Conservation (phyloP, 129 eudicot species). For the Oenanthe sinensis region DNA sequence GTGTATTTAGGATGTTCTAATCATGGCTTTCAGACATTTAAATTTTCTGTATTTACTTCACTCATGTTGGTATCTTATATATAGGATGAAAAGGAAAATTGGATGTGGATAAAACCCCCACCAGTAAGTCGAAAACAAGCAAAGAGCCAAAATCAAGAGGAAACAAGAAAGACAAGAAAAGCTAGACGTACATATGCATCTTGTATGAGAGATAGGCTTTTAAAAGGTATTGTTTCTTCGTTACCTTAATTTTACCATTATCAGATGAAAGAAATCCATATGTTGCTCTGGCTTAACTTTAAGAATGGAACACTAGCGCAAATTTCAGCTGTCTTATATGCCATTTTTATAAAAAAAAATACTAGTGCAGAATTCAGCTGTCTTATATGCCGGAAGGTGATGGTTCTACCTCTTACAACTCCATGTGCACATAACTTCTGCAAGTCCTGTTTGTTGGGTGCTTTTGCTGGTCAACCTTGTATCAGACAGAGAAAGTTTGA, state of each 20-base stretch:
- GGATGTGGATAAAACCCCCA: constrained; percentile 68
- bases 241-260: not conserved
- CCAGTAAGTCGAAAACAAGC: constrained; percentile 48
- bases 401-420: constrained; percentile 74
- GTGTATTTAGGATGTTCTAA: not conserved
- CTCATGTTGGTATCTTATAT: not conserved
- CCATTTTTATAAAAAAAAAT: not conserved
- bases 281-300: too few species aligned
- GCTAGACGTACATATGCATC: constrained; percentile 22
- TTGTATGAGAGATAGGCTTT: constrained; percentile 46
- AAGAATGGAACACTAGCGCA: constrained; percentile 19
- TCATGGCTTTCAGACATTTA: not conserved
- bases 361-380: constrained; percentile 66
- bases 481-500: constrained; percentile 53
- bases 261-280: not conserved
- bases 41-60: not conserved
- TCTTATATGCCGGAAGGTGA: constrained; percentile 61
- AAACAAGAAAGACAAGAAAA: constrained; percentile 20
- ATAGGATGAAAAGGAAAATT: constrained; percentile 50
- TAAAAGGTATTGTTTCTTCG: constrained; percentile 38
- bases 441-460: constrained; percentile 60
- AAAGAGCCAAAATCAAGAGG: constrained; percentile 10
- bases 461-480: constrained; percentile 68
- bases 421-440: constrained; percentile 97
- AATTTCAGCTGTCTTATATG: constrained; percentile 74